Base-by-base conservation (phyloP, 2,329 filamentous ascomycete species). In the Colletotrichum musicola region DNA sequence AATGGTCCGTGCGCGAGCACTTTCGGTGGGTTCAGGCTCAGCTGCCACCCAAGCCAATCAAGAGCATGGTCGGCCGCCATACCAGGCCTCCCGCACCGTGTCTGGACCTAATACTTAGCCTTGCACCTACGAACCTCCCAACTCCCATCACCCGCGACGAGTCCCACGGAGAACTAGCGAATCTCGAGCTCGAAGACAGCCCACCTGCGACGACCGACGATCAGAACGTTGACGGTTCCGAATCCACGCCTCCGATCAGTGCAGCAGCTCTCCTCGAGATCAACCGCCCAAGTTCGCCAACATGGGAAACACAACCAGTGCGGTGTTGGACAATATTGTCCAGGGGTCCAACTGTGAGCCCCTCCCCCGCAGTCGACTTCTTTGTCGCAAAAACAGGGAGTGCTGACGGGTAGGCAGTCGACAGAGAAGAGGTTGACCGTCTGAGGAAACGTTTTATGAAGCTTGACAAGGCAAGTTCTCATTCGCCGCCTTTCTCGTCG, bases 401-500 rank as follows among this genome's bases (percentile, higher is more conserved):
- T 68, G 64, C 67, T 69, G 64, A 69, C 64, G 25, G 51, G 27
- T 46, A 46, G 57, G 66, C 53, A 98, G 95, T 99, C 85, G 93
- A 99, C 85, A 92, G 93, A 80, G 96, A 99, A 77, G 96, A 99
- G 82, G 94, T 99, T 69, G 96, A 98, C 79, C 90, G 96, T 77
- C 86, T 99, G 79, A 89, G 94, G 77, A 99, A 99, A 86, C 90
- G 95, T 71, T 99, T 99, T 79, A 98, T 98, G 95, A 99, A 99
- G 84, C 86, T 99, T 69, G 96, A 99, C 83, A 98, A 98, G 89
- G 95, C 96, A 82, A 73, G 84, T n/a, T 18, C 13, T n/a, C 49
- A 16, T 10, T 50, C 25, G 35, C 18, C n/a, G 25, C 51, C 30
- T 51, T 46, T 12, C 5, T 25, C 27, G 49, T 12, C 9, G 27